Conservation (phyloP, 345 rosid species). For the Linum trigynum region DNA sequence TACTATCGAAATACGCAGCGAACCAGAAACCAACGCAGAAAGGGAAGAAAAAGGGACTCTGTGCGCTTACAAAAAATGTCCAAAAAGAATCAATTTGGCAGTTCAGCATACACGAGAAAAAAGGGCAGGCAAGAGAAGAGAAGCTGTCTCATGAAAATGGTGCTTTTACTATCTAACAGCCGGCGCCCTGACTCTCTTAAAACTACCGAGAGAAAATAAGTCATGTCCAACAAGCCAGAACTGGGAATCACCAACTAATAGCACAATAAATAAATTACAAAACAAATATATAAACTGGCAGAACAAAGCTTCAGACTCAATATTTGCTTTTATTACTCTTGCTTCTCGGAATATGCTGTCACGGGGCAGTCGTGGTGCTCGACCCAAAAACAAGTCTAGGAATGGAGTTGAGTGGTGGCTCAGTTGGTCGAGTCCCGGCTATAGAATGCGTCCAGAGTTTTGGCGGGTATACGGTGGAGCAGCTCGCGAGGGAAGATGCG, state of each 20-base stretch:
- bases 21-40: neutral
- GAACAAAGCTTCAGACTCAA: no score
- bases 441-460: conserved; percentile 79
- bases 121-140: neutral
- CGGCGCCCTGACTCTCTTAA: neutral
- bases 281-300: neutral
- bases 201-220: neutral
- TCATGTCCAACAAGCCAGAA: neutral
- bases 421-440: conserved; percentile 59
- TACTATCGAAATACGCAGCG: neutral
- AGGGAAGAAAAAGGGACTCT: neutral
- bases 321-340: neutral
- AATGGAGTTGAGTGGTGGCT: conserved; percentile 2
- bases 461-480: conserved; percentile 95
- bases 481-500: conserved; percentile 98
- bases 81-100: neutral
- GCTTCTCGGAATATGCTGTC: neutral
- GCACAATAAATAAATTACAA: neutral
- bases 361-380: neutral
- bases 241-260: neutral
- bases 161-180: neutral
- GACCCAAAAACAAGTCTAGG: neutral
- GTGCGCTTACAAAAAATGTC: neutral
- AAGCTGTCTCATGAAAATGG: no score
- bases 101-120: neutral